Percentiles rank a stretch among this genome's conserved stretches.
Conservation (phyloP, 1,284 basidiomycete species). For the Puccinia polysora region DNA sequence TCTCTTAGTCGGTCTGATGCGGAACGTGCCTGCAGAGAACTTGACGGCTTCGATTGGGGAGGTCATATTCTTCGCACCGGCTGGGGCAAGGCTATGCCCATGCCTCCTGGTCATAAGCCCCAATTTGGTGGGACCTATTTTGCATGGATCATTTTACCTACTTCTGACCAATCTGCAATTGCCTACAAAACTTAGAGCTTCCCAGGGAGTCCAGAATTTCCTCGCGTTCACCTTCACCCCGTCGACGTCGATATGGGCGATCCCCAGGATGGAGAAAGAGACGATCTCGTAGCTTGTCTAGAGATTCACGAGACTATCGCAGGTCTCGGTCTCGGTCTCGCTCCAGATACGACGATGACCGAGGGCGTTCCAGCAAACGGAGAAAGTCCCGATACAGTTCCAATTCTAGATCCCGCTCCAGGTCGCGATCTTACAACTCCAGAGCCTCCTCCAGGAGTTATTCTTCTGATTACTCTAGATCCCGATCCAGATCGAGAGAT, state of each 20-base stretch:
- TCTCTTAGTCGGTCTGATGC: constrained; percentile 66
- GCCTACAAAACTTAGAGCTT: constrained; percentile 43
- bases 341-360: constrained; percentile 46
- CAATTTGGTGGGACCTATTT: constrained; percentile 65
- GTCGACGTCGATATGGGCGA: constrained; percentile 52
- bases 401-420: constrained; percentile 47
- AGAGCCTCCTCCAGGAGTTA: constrained; percentile 49
- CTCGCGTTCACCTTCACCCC: constrained; percentile 46
- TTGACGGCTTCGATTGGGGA: constrained; percentile 88
- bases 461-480: constrained; percentile 18
- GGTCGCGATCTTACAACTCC: constrained; percentile 47
- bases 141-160: background rate
- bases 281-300: constrained; percentile 51
- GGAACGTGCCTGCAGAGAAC: constrained; percentile 74
- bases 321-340: constrained; percentile 48
- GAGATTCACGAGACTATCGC: constrained; percentile 43
- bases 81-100: constrained; percentile 90
- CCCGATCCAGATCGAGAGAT: constrained; percentile 44
- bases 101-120: constrained; percentile 63
- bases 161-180: background rate
- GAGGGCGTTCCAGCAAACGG: constrained; percentile 58
- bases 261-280: constrained; percentile 43
- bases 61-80: constrained; percentile 76
- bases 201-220: constrained; percentile 45
- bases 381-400: constrained; percentile 40